A percentile compares a stretch with the other conserved stretches of the same genome.
These are phyloP conservation scores for Suillus subluteus DNA, from an alignment of 768 basidiomycete genomes.

Conservation along the genomic window DNA sequence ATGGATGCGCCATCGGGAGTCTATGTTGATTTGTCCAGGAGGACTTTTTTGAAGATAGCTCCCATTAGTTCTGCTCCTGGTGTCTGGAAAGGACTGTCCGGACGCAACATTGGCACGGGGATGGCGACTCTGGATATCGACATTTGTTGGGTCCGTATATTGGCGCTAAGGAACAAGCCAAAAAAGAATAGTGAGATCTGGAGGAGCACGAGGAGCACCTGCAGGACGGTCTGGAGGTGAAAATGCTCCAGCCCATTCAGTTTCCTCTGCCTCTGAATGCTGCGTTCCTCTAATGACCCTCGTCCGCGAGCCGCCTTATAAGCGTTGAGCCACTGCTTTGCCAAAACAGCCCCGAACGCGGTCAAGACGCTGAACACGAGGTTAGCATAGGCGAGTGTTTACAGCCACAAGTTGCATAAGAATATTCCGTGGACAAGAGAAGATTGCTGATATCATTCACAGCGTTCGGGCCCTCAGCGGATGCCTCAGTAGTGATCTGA, in stretches of 20 bases:
- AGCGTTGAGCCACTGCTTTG: background rate
- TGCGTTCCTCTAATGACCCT: background rate
- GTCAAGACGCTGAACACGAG: background rate
- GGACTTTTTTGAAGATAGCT: too few relatives aligned
- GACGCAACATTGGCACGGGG: background rate
- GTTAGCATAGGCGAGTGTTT: background rate
- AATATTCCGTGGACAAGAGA: background rate
- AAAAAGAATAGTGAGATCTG: background rate
- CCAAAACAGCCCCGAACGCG: background rate
- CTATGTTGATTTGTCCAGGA: too few relatives aligned
- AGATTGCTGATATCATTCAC: background rate
- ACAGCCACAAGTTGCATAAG: background rate
- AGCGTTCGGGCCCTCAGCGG: background rate
- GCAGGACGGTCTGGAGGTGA: background rate
- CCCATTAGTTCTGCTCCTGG: too few relatives aligned
- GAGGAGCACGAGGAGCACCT: background rate
- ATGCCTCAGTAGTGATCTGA: background rate
- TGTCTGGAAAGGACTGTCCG: background rate
- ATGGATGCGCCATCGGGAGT: too few relatives aligned
- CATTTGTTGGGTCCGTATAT: background rate
- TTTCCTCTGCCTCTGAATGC: background rate
- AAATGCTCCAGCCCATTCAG: background rate
- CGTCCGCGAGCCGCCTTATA: too few relatives aligned
- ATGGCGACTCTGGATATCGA: background rate
- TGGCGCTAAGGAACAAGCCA: background rate